Conservation (phyloP, 148 eudicot genomes). For the Heliosperma pusillum region DNA sequence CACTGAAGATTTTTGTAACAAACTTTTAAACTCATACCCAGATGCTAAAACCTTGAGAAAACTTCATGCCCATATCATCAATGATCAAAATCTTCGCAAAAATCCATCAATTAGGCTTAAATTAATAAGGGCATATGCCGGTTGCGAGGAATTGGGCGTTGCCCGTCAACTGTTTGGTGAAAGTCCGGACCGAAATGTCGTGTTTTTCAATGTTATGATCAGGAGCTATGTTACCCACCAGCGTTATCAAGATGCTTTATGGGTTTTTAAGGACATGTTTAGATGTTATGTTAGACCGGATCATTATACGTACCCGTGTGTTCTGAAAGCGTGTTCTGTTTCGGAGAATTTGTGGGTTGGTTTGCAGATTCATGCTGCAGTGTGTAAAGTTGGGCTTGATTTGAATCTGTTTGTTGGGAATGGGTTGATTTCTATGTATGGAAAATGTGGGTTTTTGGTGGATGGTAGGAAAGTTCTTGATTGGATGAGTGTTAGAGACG, state of each 20-base stretch:
- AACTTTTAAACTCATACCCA: slow-evolving; percentile 55
- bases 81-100: slow-evolving; percentile 34
- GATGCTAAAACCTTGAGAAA: slow-evolving; percentile 48
- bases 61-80: slow-evolving; percentile 49
- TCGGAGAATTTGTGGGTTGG: slow-evolving; percentile 50
- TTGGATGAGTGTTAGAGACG: slow-evolving; percentile 56
- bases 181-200: too few relatives aligned
- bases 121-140: slow-evolving; percentile 43
- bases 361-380: slow-evolving; percentile 49
- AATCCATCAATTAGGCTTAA: slow-evolving; percentile 55
- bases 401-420: slow-evolving; percentile 55
- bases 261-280: slow-evolving; percentile 44
- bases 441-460: slow-evolving; percentile 55
- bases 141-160: too few relatives aligned
- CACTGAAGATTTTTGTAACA: slow-evolving; percentile 37
- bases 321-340: slow-evolving; percentile 65
- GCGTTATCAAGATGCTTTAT: slow-evolving; percentile 46
- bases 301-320: slow-evolving; percentile 76
- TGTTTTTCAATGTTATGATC: slow-evolving; percentile 32
- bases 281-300: slow-evolving; percentile 41
- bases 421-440: slow-evolving; percentile 74
- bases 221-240: slow-evolving; percentile 68
- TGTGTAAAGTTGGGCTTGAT: slow-evolving; percentile 46
- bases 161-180: too few relatives aligned
- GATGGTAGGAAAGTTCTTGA: slow-evolving; percentile 52